Percentiles rank a stretch among this genome's conserved stretches.
Conservation (phyloP, 140 eudicot species). For the Stevia rebaudiana region DNA sequence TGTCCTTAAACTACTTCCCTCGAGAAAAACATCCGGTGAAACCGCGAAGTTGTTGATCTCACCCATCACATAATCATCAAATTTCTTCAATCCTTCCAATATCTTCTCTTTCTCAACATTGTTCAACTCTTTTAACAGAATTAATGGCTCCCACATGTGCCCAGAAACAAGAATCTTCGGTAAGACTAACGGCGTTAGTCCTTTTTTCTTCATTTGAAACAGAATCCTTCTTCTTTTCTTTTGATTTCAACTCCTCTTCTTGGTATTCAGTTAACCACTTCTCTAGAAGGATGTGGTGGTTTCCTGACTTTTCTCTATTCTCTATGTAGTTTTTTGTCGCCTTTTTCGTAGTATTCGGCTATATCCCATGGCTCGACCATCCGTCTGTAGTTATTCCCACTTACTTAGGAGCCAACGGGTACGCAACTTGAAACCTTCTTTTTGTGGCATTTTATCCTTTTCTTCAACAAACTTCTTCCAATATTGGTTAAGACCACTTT, state of each 20-base stretch:
- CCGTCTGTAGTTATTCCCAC: slow-evolving; percentile 39
- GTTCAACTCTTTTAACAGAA: neutral
- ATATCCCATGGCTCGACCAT: slow-evolving; percentile 51
- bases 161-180: slow-evolving; percentile 40
- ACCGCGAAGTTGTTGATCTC: neutral
- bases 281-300: slow-evolving; percentile 33
- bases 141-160: slow-evolving; percentile 32
- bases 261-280: slow-evolving; percentile 22
- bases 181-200: slow-evolving; percentile 18
- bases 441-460: slow-evolving; percentile 26
- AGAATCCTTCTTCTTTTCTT: neutral
- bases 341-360: slow-evolving; percentile 34
- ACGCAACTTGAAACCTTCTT: slow-evolving; percentile 28
- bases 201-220: neutral
- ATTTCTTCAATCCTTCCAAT: slow-evolving; percentile 20
- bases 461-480: slow-evolving; percentile 31
- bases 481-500: slow-evolving; percentile 11
- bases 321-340: slow-evolving; percentile 17
- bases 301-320: slow-evolving; percentile 17
- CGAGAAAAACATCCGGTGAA: slow-evolving; percentile 26
- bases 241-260: too few relatives aligned
- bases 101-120: slow-evolving; percentile 3
- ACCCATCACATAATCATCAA: slow-evolving; percentile 31
- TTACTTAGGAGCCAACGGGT: slow-evolving; percentile 24
- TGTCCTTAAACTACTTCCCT: slow-evolving; percentile 36